Evolutionary conservation across 179 eudicot species (phyloP).

Genomic region (Camellia oleifera): DNA sequence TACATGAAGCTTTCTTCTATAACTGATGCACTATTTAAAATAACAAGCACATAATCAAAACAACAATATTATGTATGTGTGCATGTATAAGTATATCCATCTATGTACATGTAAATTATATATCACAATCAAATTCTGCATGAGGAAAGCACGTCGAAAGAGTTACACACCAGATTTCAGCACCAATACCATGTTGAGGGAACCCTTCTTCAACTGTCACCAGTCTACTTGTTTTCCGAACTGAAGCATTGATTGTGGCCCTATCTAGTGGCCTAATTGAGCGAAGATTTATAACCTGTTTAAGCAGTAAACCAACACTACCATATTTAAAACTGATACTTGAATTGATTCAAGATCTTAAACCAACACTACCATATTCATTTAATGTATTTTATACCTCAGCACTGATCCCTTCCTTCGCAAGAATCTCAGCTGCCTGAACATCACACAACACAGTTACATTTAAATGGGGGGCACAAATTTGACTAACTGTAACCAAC

Average conservation of each 20-base stretch:
- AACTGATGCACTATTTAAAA: constrained; percentile 56
- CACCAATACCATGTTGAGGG: constrained; percentile 94
- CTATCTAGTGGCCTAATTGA: constrained; percentile 84
- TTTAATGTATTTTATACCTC: constrained; percentile 40
- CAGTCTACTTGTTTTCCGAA: constrained; percentile 81
- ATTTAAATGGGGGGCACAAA: background rate
- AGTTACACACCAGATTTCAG: constrained; percentile 66
- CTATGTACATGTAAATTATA: background rate
- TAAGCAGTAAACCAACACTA: background rate
- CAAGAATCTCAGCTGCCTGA: constrained; percentile 64
- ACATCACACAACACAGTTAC: background rate
- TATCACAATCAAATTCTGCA: no score
- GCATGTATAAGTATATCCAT: background rate
- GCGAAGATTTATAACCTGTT: constrained; percentile 59
- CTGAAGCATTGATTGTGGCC: constrained; percentile 77
- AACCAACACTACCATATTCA: background rate
- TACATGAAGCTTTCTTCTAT: constrained; percentile 83
- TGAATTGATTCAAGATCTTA: background rate
- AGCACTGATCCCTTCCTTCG: constrained; percentile 58
- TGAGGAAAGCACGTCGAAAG: background rate
- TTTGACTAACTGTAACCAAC: background rate
- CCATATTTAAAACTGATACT: background rate
- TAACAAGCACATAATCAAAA: background rate
- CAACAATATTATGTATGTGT: background rate
- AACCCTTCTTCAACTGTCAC: constrained; percentile 88